phyloP scores from a whole-genome alignment of 2,329 filamentous ascomycete species.

The Furcasterigmium furcatum region DNA sequence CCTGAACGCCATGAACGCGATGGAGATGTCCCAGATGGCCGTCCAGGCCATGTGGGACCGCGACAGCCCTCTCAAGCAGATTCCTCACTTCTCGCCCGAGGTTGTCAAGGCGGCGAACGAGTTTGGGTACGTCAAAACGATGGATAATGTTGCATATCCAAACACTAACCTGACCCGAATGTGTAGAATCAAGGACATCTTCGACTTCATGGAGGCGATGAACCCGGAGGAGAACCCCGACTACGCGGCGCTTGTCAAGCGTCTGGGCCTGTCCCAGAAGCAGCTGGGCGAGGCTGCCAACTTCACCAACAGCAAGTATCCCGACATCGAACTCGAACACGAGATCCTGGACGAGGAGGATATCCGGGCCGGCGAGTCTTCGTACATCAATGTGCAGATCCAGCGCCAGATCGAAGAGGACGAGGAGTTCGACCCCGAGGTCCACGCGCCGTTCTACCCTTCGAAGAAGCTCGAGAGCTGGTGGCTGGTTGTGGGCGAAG shows the following conservation, averaged over 20 bases:
- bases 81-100: conserved; percentile 86
- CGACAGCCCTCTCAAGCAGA: conserved; percentile 94
- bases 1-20: conserved; percentile 94
- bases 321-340: conserved; percentile 89
- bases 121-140: conserved; percentile 58
- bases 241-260: conserved; percentile 73
- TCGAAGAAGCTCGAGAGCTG: conserved; percentile 92
- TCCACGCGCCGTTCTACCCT: conserved; percentile 95
- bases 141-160: background rate
- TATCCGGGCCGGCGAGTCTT: conserved; percentile 75
- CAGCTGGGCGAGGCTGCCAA: conserved; percentile 87
- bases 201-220: conserved; percentile 99
- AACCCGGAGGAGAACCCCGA: conserved; percentile 88
- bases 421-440: conserved; percentile 68
- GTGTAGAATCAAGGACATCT: conserved; percentile 80
- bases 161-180: conserved; percentile 23
- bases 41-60: conserved; percentile 99
- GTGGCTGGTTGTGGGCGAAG: conserved; percentile 96
- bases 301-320: conserved; percentile 96
- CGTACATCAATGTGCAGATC: conserved; percentile 80
- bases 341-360: conserved; percentile 78
- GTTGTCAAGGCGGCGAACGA: conserved; percentile 80
- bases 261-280: conserved; percentile 72
- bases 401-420: conserved; percentile 77
- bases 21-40: conserved; percentile 99